phyloP scores from a whole-genome alignment of 2,329 filamentous ascomycete species.

The Colletotrichum nymphaeae region DNA sequence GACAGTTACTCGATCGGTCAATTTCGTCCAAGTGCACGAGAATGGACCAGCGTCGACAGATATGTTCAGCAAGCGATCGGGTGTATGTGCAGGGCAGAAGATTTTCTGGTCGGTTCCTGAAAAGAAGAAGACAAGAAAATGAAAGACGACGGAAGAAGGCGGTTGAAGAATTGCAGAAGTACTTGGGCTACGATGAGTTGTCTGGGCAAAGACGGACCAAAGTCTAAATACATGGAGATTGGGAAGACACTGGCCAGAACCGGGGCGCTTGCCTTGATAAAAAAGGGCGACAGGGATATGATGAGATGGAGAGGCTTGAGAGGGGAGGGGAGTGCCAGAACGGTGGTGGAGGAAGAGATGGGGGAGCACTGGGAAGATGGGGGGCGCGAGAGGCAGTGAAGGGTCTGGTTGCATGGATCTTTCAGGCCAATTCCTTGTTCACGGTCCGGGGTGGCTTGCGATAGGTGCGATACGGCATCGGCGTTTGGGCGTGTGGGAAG shows the following conservation, averaged over 20 bases:
- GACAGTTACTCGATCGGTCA: constrained; percentile 24
- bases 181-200: constrained; percentile 2
- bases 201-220: constrained; percentile 20
- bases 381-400: constrained; percentile 29
- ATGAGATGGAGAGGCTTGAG: constrained; percentile 23
- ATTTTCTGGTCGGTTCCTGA: not conserved
- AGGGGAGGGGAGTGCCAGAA: not conserved
- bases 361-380: not conserved
- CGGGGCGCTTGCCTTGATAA: constrained; percentile 8
- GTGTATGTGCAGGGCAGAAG: not conserved
- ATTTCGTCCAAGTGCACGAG: constrained; percentile 1
- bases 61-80: not conserved
- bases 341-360: not conserved
- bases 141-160: not conserved
- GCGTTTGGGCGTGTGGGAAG: not conserved
- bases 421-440: constrained; percentile 16
- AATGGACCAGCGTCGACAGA: not conserved
- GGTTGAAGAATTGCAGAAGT: not conserved
- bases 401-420: constrained; percentile 26
- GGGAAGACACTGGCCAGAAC: constrained; percentile 9
- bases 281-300: constrained; percentile 22
- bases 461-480: constrained; percentile 23
- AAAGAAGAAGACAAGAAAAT: not conserved
- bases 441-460: constrained; percentile 20
- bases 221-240: constrained; percentile 33